Evolutionary conservation across 306 rosid species (phyloP), one percentile per base, ranked within the genome.

Genomic region (Sophora flavescens): DNA sequence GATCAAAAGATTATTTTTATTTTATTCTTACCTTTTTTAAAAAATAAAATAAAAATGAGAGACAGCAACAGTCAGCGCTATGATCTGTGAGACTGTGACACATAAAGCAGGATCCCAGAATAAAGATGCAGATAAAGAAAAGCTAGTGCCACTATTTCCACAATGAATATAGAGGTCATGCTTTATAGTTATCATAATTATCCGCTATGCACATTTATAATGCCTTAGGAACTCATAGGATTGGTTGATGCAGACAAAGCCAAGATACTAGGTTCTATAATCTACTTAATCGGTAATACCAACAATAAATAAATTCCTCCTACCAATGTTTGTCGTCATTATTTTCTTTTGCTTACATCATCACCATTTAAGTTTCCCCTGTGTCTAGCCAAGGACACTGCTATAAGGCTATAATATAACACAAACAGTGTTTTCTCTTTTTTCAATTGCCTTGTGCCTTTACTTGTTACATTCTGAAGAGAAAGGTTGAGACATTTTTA

Each of bases 291-390:
- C 63, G 71, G 72, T 63, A 75, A 75, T 18, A 53, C 59, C 82
- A 39, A 62, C 60, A 77, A 66, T 77, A 60, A 77, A 70, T 77
- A 59, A 86, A 78, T 69, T 68, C 44, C 82, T 45, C 41, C 63
- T 73, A 48, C 72, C 14, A 82, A 84, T 79, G 66, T 44, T 79
- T 77, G 44, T 68, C 82, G 76, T 85, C 82, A 84, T 44, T 53
- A 58, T 45, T 58, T 66, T 77, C 72, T 70, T 28, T 76, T 81
- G 80, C 91, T 86, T 86, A 80, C 93, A 71, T 91, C 93, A 71
- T 91, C 93, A 90, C 62, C 82, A 44, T 11, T 77, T 75, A 72
- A 65, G 56, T 58, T 58, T 36, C 38, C 45, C 30, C 73, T 69
- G 68, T 62, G 65, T 72, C 62, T 60, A 63, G 35, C 47, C 17